These are phyloP conservation scores for Fusarium sp. DNA, from an alignment of 2,329 filamentous ascomycete species.

Conservation along the genomic window DNA sequence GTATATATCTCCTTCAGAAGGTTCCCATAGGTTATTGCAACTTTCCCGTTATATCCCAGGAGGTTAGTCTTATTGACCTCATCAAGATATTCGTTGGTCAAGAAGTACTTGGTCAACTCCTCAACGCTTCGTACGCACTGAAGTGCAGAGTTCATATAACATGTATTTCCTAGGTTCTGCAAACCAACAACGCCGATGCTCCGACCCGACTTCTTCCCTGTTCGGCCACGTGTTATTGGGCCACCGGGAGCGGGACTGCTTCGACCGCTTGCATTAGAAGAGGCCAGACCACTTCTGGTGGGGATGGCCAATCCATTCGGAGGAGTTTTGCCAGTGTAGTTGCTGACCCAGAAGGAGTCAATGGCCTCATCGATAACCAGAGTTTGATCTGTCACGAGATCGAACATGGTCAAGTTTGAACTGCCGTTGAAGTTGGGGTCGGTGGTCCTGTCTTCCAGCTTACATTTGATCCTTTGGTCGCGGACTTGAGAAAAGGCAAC, in stretches of 20 bases:
- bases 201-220: constrained; percentile 73
- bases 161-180: constrained; percentile 93
- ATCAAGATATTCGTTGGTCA: constrained; percentile 74
- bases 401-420: constrained; percentile 69
- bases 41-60: constrained; percentile 82
- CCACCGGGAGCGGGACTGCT: constrained; percentile 71
- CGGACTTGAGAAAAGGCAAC: constrained; percentile 60
- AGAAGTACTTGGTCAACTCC: constrained; percentile 91
- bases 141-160: constrained; percentile 98
- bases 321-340: constrained; percentile 48
- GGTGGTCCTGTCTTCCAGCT: constrained; percentile 68
- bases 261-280: constrained; percentile 63
- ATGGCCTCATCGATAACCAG: constrained; percentile 86
- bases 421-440: constrained; percentile 82
- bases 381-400: constrained; percentile 75
- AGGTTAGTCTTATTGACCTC: constrained; percentile 89
- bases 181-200: constrained; percentile 82
- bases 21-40: constrained; percentile 83
- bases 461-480: constrained; percentile 36
- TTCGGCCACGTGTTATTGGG: constrained; percentile 74
- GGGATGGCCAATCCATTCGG: constrained; percentile 50
- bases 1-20: constrained; percentile 82
- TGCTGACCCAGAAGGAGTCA: constrained; percentile 63
- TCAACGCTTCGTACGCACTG: constrained; percentile 95
- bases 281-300: constrained; percentile 40